phyloP scores from a whole-genome alignment of 768 basidiomycete species.

The Tylopilus rubrobrunneus region DNA sequence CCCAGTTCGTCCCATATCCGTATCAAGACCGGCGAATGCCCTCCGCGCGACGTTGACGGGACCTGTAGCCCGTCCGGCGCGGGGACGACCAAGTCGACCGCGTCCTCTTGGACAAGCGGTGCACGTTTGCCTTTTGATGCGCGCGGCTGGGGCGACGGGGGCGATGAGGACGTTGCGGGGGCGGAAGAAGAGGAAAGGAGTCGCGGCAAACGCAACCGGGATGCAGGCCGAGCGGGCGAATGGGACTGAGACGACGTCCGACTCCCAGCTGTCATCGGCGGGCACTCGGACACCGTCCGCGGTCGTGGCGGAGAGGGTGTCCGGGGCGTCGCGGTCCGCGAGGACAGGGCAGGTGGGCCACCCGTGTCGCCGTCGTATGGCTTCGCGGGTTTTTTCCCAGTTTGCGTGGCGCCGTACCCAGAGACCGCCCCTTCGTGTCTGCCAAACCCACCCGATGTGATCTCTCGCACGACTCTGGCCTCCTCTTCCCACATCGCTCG shows the following conservation, averaged over 20 bases:
- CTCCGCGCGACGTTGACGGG: slow-evolving; percentile 12
- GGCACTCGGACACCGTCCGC: slow-evolving; percentile 5
- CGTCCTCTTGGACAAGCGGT: slow-evolving; percentile 48
- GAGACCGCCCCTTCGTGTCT: background rate
- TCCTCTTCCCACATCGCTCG: slow-evolving; percentile 29
- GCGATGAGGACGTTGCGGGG: background rate
- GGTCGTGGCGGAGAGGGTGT: slow-evolving; percentile 11
- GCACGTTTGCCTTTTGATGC: slow-evolving; percentile 9
- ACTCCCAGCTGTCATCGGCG: slow-evolving; percentile 5
- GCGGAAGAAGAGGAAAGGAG: slow-evolving; percentile 2
- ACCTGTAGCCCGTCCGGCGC: slow-evolving; percentile 14
- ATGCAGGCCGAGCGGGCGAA: background rate
- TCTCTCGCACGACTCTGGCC: slow-evolving; percentile 27
- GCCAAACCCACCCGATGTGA: slow-evolving; percentile 9
- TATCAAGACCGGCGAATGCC: slow-evolving; percentile 19
- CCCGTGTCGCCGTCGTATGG: slow-evolving; percentile 3
- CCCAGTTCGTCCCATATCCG: slow-evolving; percentile 25
- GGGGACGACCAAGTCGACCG: slow-evolving; percentile 79
- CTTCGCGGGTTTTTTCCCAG: slow-evolving; percentile 3
- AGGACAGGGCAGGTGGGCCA: background rate
- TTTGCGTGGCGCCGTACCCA: slow-evolving; percentile 29
- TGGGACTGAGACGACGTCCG: slow-evolving; percentile 7
- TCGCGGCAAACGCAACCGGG: slow-evolving; percentile 14
- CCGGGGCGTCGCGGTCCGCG: background rate
- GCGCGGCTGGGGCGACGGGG: background rate